A percentile compares a stretch with the other conserved stretches of the same genome.
phyloP scores from a whole-genome alignment of 2,329 filamentous ascomycete genomes.

The Botryotinia convoluta region DNA sequence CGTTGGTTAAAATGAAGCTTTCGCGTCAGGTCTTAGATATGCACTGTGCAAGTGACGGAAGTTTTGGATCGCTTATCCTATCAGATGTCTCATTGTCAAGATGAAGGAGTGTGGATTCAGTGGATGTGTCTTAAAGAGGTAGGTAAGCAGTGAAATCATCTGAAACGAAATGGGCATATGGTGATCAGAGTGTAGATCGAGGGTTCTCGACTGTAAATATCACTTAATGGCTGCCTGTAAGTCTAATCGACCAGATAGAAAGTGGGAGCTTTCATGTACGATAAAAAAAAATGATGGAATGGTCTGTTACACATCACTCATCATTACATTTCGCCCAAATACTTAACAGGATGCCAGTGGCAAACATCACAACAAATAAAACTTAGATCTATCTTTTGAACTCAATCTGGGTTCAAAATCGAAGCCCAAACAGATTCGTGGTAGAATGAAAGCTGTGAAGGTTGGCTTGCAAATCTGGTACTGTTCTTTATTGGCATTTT shows the following conservation, averaged over 20 bases:
- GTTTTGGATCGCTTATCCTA: background rate
- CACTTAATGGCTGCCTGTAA: background rate
- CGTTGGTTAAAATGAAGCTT: background rate
- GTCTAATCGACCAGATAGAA: background rate
- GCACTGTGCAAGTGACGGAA: background rate
- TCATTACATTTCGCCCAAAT: background rate
- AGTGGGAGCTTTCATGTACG: background rate
- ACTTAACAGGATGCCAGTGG: background rate
- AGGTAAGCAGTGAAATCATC: background rate
- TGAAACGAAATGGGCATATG: background rate
- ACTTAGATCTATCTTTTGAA: background rate
- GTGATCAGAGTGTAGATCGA: slow-evolving; percentile 1
- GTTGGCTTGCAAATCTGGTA: background rate
- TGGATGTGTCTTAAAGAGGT: background rate
- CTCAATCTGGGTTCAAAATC: background rate
- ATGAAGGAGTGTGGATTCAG: background rate
- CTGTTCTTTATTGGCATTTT: background rate
- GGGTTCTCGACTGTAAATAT: background rate
- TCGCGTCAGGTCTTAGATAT: slow-evolving; percentile 2
- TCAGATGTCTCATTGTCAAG: background rate
- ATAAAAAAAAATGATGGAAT: background rate
- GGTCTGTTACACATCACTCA: background rate
- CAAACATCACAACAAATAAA: background rate
- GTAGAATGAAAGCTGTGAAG: background rate
- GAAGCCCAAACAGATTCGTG: background rate